phyloP scores from a whole-genome alignment of 805 yeast species.

The Danielia oregonensis region DNA sequence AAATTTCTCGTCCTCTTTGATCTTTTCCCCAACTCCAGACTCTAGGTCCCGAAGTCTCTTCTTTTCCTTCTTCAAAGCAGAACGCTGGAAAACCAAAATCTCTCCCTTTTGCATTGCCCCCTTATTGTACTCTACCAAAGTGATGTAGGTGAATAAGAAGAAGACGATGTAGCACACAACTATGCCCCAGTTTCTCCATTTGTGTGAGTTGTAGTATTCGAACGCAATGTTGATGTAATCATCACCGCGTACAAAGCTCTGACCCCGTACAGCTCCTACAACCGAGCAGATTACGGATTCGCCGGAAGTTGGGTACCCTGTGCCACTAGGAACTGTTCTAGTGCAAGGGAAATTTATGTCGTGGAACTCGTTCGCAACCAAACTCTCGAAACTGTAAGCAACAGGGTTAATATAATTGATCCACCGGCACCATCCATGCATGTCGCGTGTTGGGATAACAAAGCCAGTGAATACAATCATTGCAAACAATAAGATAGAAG shows the following conservation, averaged over 20 bases:
- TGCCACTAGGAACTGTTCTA: conserved; percentile 43
- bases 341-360: conserved; percentile 46
- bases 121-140: conserved; percentile 53
- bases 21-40: background rate
- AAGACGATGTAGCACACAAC: conserved; percentile 31
- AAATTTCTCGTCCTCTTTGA: background rate
- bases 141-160: conserved; percentile 39
- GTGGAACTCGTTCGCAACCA: conserved; percentile 55
- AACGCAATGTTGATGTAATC: conserved; percentile 36
- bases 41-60: background rate
- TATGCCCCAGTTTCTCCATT: conserved; percentile 47
- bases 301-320: conserved; percentile 18
- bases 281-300: conserved; percentile 15
- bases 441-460: conserved; percentile 51
- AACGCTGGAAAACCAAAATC: conserved; percentile 51
- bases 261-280: conserved; percentile 16
- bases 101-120: conserved; percentile 72
- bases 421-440: conserved; percentile 69
- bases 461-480: conserved; percentile 63
- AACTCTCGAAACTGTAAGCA: conserved; percentile 54
- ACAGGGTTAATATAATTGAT: conserved; percentile 58
- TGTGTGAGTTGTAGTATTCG: conserved; percentile 34
- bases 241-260: conserved; percentile 20
- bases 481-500: conserved; percentile 46
- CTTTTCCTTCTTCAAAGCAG: background rate